Percentiles rank a stretch among this genome's conserved stretches.
phyloP scores from a whole-genome alignment of 2,329 filamentous ascomycete genomes.

The Huntiella bhutanensis region DNA sequence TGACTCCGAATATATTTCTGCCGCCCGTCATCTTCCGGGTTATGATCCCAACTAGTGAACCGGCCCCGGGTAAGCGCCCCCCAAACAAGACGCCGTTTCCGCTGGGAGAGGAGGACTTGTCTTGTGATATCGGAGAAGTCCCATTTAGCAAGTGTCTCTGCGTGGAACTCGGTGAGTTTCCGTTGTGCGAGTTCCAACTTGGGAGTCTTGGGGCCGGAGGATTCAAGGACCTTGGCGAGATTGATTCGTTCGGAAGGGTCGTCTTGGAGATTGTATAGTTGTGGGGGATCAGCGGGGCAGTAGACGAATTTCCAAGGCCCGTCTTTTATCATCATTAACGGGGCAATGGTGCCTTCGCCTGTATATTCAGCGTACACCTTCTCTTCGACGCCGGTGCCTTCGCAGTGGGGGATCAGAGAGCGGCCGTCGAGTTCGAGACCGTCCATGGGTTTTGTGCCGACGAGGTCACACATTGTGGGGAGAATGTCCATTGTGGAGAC shows the following conservation, averaged over 20 bases:
- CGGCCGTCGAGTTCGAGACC: slow-evolving; percentile 71
- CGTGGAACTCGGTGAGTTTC: slow-evolving; percentile 46
- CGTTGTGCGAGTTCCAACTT: slow-evolving; percentile 25
- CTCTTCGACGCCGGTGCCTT: slow-evolving; percentile 45
- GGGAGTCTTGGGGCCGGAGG: slow-evolving; percentile 14
- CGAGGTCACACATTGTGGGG: slow-evolving; percentile 71
- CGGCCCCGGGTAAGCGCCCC: slow-evolving; percentile 55
- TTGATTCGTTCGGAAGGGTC: slow-evolving; percentile 68
- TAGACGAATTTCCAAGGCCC: slow-evolving; percentile 82
- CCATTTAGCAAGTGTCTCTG: slow-evolving; percentile 60
- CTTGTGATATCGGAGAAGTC: slow-evolving; percentile 60
- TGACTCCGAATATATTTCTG: slow-evolving; percentile 71
- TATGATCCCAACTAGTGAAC: slow-evolving; percentile 72
- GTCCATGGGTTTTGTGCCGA: slow-evolving; percentile 48
- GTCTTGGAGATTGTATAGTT: slow-evolving; percentile 59
- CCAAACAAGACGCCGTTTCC: slow-evolving; percentile 62
- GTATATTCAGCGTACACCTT: slow-evolving; percentile 93
- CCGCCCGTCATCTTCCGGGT: slow-evolving; percentile 51
- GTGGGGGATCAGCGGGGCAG: slow-evolving; percentile 65
- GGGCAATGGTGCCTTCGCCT: slow-evolving; percentile 74
- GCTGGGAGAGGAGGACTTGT: slow-evolving; percentile 58
- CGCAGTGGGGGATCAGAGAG: slow-evolving; percentile 62
- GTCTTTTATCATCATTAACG: slow-evolving; percentile 84
- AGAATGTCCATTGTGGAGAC: slow-evolving; percentile 84
- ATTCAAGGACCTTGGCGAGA: slow-evolving; percentile 32